Evolutionary conservation across 1,284 basidiomycete genomes (phyloP).

Genomic region (Malassezia pachydermatis): DNA sequence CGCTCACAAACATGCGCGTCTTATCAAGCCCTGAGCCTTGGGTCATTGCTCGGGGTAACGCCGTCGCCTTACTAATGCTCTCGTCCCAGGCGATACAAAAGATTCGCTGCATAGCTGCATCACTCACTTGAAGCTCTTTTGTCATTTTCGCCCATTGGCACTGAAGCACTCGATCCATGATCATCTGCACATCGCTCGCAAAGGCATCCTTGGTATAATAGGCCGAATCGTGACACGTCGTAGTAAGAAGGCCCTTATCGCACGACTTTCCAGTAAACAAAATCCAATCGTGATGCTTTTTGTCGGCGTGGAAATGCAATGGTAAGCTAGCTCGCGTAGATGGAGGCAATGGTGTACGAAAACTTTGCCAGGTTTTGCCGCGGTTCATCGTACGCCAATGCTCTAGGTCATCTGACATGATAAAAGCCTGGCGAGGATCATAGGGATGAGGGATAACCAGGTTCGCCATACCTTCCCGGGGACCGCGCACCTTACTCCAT

Average conservation of each 20-base stretch:
- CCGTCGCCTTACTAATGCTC: not conserved
- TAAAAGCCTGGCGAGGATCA: slow-evolving; percentile 52
- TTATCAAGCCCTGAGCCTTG: not conserved
- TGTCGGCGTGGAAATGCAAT: slow-evolving; percentile 42
- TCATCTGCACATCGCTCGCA: slow-evolving; percentile 22
- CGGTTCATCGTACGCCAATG: slow-evolving; percentile 42
- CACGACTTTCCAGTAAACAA: slow-evolving; percentile 42
- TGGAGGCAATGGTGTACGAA: slow-evolving; percentile 33
- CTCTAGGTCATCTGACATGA: slow-evolving; percentile 28
- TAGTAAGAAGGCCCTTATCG: slow-evolving; percentile 1
- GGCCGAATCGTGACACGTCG: slow-evolving; percentile 48
- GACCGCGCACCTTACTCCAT: slow-evolving; percentile 60
- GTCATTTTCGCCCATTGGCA: slow-evolving; percentile 45
- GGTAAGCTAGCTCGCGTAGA: slow-evolving; percentile 27
- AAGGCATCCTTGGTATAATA: slow-evolving; percentile 43
- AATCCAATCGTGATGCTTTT: slow-evolving; percentile 34
- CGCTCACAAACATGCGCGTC: slow-evolving; percentile 33
- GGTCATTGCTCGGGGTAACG: not conserved
- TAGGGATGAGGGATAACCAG: slow-evolving; percentile 81
- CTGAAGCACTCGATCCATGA: slow-evolving; percentile 37
- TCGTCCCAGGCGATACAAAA: slow-evolving; percentile 46
- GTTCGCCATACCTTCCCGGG: slow-evolving; percentile 58
- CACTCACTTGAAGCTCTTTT: slow-evolving; percentile 22
- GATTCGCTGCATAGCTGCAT: slow-evolving; percentile 28
- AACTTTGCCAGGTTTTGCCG: slow-evolving; percentile 42